Conservation (phyloP, 2,329 filamentous ascomycete species). For the Fusarium scirpi region DNA sequence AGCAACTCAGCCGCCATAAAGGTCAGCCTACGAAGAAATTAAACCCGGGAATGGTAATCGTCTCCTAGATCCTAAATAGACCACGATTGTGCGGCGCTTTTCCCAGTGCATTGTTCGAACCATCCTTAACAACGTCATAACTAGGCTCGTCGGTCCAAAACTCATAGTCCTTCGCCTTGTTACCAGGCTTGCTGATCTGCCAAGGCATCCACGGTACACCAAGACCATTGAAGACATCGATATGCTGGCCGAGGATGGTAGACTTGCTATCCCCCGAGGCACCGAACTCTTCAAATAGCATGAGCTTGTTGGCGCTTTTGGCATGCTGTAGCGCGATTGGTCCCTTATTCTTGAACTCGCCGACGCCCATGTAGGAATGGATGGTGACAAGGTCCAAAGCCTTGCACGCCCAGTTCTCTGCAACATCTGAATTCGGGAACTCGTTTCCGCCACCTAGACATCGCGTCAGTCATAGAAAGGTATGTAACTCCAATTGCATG, state of each 20-base stretch:
- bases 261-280: background rate
- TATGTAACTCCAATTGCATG: no score
- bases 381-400: background rate
- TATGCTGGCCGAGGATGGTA: background rate
- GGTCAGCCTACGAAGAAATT: no score
- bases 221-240: background rate
- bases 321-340: background rate
- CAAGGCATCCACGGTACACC: background rate
- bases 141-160: background rate
- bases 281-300: background rate
- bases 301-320: background rate
- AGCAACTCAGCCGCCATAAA: no score
- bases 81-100: background rate
- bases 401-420: background rate
- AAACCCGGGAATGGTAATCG: background rate
- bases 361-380: background rate
- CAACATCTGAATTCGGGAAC: background rate
- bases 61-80: background rate
- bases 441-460: background rate
- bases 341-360: background rate
- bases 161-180: background rate
- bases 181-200: background rate
- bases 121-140: background rate
- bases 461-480: background rate
- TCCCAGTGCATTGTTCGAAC: background rate